Percentiles rank a stretch among this genome's conserved stretches.
These are phyloP conservation scores for Liquidambar formosana DNA, from an alignment of 164 flowering plant species.

Conservation along the genomic window DNA sequence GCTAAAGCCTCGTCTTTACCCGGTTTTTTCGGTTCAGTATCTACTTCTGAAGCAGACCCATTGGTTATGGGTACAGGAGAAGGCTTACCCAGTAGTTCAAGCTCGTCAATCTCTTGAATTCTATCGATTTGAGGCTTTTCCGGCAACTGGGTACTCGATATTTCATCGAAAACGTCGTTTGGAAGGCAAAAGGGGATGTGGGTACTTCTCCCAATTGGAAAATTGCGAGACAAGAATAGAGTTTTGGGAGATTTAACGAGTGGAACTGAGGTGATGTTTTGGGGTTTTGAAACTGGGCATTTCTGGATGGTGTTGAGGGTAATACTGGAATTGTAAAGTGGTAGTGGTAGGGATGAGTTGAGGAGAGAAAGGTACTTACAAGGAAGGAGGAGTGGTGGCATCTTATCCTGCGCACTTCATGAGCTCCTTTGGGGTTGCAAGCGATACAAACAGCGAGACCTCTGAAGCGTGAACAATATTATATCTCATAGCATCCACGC, in stretches of 20 bases:
- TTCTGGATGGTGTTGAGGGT: conserved; percentile 4
- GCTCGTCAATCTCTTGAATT: conserved; percentile 44
- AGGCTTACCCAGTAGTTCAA: conserved; percentile 72
- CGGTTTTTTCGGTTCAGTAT: conserved; percentile 18
- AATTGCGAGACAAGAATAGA: conserved; percentile 10
- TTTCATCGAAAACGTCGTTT: conserved; percentile 33
- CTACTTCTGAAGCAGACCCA: conserved; percentile 30
- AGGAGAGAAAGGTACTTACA: conserved; percentile 18
- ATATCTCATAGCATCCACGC: too few species aligned
- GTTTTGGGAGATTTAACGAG: conserved; percentile 4
- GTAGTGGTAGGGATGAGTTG: conserved; percentile 10
- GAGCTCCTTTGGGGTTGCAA: not conserved
- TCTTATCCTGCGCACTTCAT: conserved; percentile 25
- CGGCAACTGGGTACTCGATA: conserved; percentile 37
- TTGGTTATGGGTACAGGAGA: conserved; percentile 30
- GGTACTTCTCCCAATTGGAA: conserved; percentile 25
- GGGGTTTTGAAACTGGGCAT: conserved; percentile 10
- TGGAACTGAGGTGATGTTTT: conserved; percentile 6
- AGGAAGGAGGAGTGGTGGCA: conserved; percentile 23
- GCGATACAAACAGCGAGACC: too few species aligned
- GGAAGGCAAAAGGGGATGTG: conserved; percentile 43
- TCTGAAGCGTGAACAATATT: too few species aligned
- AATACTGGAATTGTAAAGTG: conserved; percentile 3
- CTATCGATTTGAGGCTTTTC: conserved; percentile 27
- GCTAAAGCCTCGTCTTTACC: conserved; percentile 61